Percentiles rank a stretch among this genome's conserved stretches.
phyloP scores from a whole-genome alignment of 2,329 filamentous ascomycete species.

The Monosporascus sp. region DNA sequence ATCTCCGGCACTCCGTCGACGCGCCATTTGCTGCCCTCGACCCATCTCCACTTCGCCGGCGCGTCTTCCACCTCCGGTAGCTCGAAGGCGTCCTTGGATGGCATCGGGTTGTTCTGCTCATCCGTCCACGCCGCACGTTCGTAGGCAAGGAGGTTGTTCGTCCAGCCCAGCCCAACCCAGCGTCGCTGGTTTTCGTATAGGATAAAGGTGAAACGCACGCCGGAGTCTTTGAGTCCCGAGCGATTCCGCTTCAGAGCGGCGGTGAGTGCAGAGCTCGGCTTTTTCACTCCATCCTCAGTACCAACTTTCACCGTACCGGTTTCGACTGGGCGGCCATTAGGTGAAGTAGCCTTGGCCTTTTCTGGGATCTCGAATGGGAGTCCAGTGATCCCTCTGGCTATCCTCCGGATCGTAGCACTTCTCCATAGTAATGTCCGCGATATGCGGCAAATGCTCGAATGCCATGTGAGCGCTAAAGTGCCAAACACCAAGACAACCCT shows the following conservation, averaged over 20 bases:
- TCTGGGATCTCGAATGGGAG: conserved; percentile 61
- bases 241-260: conserved; percentile 29
- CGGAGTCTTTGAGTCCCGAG: conserved; percentile 55
- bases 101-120: conserved; percentile 80
- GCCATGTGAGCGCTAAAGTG: conserved; percentile 84
- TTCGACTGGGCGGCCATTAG: background rate
- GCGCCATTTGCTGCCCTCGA: conserved; percentile 76
- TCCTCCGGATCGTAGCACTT: conserved; percentile 65
- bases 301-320: conserved; percentile 22
- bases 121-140: conserved; percentile 92
- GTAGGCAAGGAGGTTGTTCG: conserved; percentile 81
- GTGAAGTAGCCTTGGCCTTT: conserved; percentile 14
- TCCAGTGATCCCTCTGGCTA: conserved; percentile 72
- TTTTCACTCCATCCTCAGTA: conserved; percentile 29
- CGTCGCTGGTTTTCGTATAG: conserved; percentile 94
- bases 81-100: conserved; percentile 65
- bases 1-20: conserved; percentile 67
- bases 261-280: conserved; percentile 26
- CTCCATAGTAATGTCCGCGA: conserved; percentile 87
- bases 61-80: conserved; percentile 57
- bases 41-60: conserved; percentile 68
- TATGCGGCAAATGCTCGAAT: conserved; percentile 80
- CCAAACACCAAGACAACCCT: conserved; percentile 81
- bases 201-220: conserved; percentile 93
- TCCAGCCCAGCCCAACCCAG: conserved; percentile 95